Base-by-base conservation (phyloP, 1,284 basidiomycete genomes). In the Cryptococcus jaspeensis region DNA sequence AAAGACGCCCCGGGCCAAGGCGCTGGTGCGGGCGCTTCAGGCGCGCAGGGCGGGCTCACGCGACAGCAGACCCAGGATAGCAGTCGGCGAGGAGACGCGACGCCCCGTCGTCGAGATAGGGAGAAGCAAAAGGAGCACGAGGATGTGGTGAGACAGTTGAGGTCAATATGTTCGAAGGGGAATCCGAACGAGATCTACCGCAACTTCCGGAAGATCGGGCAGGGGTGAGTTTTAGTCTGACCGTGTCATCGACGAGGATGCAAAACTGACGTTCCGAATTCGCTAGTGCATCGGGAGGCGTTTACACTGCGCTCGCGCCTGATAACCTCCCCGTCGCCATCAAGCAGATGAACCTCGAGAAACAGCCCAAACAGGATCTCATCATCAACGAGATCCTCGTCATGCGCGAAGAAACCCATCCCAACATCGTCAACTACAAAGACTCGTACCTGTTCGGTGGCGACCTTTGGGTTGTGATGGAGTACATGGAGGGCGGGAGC, bases 341-440 rank as follows among this genome's bases (percentile, higher is more conserved):
- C 84, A 99, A 99, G 79, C 95, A 99, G 79, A 99, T 99, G 96
- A 95, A 99, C 81, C 83, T 99, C 36, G 93, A 97, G 78, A 97
- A 98, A 80, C 96, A 99, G 75, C 96, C 95, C 37, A 99, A 99
- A 83, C 97, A 97, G 79, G 95, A 99, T 74, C 83, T 99, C 51
- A 99, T 99, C 80, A 98, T 99, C 81, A 99, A 99, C 80, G 96
- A 99, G 79, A 98, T 99, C 64, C 85, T 98, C 65, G 94, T 98
- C 73, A 98, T 99, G 95, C 90, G 92, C 44, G 88, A 93, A 47
- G 93, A 90, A 16, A 84, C 90, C 38, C 95, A 99, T 75, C 90
- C 90, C 18, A 99, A 99, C 77, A 98, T 99, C 68, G 96, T 99
- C 81, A 99, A 98, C 78, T 99, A 92, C 79, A 97, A 98, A 71